A percentile compares a stretch with the other conserved stretches of the same genome.
These are phyloP conservation scores for Aureobasidium sp. DNA, from an alignment of 2,329 filamentous ascomycete genomes.

Conservation along the genomic window DNA sequence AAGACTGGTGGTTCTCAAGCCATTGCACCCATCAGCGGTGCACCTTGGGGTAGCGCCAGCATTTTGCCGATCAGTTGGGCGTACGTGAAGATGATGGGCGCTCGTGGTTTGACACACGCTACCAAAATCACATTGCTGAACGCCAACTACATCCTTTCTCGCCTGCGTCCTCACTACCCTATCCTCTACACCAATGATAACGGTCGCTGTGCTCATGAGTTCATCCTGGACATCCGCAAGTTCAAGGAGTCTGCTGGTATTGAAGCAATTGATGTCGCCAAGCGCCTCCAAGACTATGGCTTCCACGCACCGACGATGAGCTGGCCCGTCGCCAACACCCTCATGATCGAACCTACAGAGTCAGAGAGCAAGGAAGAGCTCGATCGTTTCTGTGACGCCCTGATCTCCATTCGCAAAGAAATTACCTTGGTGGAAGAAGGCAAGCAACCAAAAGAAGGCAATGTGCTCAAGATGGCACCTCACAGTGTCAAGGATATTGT, in stretches of 20 bases:
- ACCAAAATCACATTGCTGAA: slow-evolving; percentile 92
- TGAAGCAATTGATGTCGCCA: slow-evolving; percentile 91
- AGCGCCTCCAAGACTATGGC: slow-evolving; percentile 92
- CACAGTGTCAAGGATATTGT: slow-evolving; percentile 79
- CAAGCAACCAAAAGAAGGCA: slow-evolving; percentile 61
- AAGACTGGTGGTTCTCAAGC: slow-evolving; percentile 47
- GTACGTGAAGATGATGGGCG: slow-evolving; percentile 91
- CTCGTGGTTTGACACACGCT: slow-evolving; percentile 72
- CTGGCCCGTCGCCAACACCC: slow-evolving; percentile 87
- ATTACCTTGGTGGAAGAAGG: slow-evolving; percentile 79
- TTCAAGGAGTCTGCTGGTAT: slow-evolving; percentile 78
- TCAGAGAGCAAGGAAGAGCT: slow-evolving; percentile 87
- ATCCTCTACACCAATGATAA: slow-evolving; percentile 91
- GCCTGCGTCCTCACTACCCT: slow-evolving; percentile 74
- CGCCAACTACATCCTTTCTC: slow-evolving; percentile 91
- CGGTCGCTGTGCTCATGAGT: slow-evolving; percentile 89
- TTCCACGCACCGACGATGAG: slow-evolving; percentile 98
- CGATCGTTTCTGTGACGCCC: slow-evolving; percentile 83
- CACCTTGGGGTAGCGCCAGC: slow-evolving; percentile 78
- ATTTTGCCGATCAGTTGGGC: slow-evolving; percentile 93
- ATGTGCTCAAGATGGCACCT: slow-evolving; percentile 82
- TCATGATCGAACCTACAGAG: slow-evolving; percentile 98
- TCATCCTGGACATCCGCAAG: slow-evolving; percentile 80
- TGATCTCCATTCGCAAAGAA: slow-evolving; percentile 78
- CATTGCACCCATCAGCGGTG: slow-evolving; percentile 68